Evolutionary conservation across 768 basidiomycete genomes (phyloP), one percentile per base, ranked within the genome.

Genomic region (Suillus spraguei): DNA sequence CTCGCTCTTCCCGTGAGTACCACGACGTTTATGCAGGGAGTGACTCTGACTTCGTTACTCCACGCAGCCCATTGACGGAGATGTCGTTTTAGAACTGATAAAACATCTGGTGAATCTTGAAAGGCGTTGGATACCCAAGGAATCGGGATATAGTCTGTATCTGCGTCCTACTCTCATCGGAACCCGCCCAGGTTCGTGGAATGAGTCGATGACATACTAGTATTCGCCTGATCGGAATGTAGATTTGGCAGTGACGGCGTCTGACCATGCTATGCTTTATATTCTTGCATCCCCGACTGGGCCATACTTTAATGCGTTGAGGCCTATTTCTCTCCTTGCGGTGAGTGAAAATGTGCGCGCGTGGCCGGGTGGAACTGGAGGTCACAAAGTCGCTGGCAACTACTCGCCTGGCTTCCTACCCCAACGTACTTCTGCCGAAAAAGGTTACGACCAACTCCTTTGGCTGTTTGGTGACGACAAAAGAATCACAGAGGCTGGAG

Each of bases 231-330:
- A 32, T 33, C 24, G 35, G 28, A 9, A 10, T 44, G 11, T 33
- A 81, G 83, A 80, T 8, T 82, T 92, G 54, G 86, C 89, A 44
- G 89, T 96, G 5, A 81, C 81, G 38, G 88, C 94, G 4, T 92
- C 92, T 0, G 87, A 84, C 62, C 87, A 91, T 64, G 94, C 95
- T 0, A 80, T 91, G 44, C 85, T 98, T 42, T 98, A 93, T 76
- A 89, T 97, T 64, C 90, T 99, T 69, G 80, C 85, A 65, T 88
- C 86, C 53, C 93, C 85, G 32, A 22, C 42, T 7, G 84, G 84
- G 0, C 84, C 84, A 2, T 86, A 83, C 69, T 86, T 81, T 70
- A 68, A 38, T 11, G 11, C 3, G 36, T 11, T 81, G 72, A 84
- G 83, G 66, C 80, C 86, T 8, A 76, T 87, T 59, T 81, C 82